These are phyloP conservation scores for Heteromeles arbutifolia DNA, from an alignment of 306 rosid species.

Conservation along the genomic window DNA sequence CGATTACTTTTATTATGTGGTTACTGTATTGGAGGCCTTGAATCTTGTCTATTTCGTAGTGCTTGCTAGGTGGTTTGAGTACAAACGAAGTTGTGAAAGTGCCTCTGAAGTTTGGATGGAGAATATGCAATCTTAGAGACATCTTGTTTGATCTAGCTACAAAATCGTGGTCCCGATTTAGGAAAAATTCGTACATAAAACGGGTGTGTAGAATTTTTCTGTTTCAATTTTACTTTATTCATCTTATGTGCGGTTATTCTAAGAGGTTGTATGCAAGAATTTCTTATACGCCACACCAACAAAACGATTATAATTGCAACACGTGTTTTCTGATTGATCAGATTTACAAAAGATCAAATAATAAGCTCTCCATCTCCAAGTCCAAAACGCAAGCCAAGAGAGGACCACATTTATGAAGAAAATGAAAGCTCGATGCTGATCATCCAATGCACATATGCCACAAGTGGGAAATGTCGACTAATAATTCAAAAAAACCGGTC, in stretches of 20 bases:
- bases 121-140: constrained; percentile 7
- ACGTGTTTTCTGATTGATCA: background rate
- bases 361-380: background rate
- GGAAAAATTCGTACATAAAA: background rate
- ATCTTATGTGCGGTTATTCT: background rate
- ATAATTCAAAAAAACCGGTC: background rate
- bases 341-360: background rate
- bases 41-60: constrained; percentile 42
- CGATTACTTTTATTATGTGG: constrained; percentile 47
- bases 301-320: background rate
- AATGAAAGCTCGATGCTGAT: background rate
- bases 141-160: constrained; percentile 11
- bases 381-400: background rate
- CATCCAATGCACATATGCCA: background rate
- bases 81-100: constrained; percentile 29
- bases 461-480: background rate
- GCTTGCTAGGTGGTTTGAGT: constrained; percentile 58
- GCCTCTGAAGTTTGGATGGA: constrained; percentile 22
- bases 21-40: constrained; percentile 28
- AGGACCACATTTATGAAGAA: background rate
- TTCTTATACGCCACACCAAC: background rate
- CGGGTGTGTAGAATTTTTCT: background rate
- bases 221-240: background rate
- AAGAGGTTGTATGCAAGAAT: background rate
- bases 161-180: background rate